phyloP scores from a whole-genome alignment of 2,329 filamentous ascomycete species.

The Exophiala phaeomuriformis region DNA sequence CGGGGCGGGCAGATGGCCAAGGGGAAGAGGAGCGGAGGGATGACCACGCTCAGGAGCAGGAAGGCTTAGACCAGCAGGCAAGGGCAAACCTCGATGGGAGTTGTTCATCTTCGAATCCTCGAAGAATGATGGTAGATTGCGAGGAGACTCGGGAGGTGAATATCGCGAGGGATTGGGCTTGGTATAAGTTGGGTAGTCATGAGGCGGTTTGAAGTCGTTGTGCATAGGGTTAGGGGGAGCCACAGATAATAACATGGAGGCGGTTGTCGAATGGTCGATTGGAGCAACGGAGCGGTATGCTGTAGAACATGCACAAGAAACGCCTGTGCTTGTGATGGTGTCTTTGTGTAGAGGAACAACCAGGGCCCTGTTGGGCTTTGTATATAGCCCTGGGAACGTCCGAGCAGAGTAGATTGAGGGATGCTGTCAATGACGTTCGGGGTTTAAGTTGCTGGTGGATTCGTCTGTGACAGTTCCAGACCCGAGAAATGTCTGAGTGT shows the following conservation, averaged over 20 bases:
- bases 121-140: slow-evolving; percentile 30
- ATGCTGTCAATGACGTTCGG: slow-evolving; percentile 17
- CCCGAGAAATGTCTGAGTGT: slow-evolving; percentile 10
- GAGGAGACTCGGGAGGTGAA: slow-evolving; percentile 34
- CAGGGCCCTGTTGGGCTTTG: slow-evolving; percentile 2
- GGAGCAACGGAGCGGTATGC: slow-evolving; percentile 18
- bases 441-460: neutral
- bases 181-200: slow-evolving; percentile 43
- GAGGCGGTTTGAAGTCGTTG: slow-evolving; percentile 42
- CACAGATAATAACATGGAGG: slow-evolving; percentile 46
- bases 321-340: slow-evolving; percentile 11
- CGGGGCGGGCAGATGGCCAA: slow-evolving; percentile 54
- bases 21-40: slow-evolving; percentile 30
- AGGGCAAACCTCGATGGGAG: slow-evolving; percentile 62
- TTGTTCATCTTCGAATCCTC: slow-evolving; percentile 54
- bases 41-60: slow-evolving; percentile 25
- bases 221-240: slow-evolving; percentile 39
- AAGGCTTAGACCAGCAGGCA: slow-evolving; percentile 45
- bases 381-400: slow-evolving; percentile 1
- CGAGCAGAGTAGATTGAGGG: slow-evolving; percentile 9
- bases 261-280: slow-evolving; percentile 20
- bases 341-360: slow-evolving; percentile 2
- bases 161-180: slow-evolving; percentile 35
- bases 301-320: slow-evolving; percentile 13
- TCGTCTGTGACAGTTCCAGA: slow-evolving; percentile 4